Conservation (phyloP, 2,329 filamentous ascomycete species). For the Hymenoscyphus infarciens region DNA sequence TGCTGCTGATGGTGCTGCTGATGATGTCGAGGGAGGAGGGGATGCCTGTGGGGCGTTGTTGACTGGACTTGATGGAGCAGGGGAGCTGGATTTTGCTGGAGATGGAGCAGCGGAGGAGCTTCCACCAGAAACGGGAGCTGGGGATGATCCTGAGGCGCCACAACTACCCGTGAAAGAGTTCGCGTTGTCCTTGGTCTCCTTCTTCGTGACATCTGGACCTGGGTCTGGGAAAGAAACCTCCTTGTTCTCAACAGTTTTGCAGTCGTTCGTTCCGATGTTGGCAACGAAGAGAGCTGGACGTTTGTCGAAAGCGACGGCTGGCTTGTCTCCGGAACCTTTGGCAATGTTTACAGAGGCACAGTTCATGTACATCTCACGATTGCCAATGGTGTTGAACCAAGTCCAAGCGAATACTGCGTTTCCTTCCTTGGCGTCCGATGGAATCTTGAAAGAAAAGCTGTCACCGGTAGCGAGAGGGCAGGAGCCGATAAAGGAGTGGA, state of each 20-base stretch:
- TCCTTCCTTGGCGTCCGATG: conserved; percentile 27
- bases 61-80: not conserved
- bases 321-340: conserved; percentile 19
- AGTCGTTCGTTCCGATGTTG: conserved; percentile 49
- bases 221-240: conserved; percentile 54
- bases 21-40: not conserved
- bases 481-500: conserved; percentile 46
- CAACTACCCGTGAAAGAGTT: conserved; percentile 26
- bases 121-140: conserved; percentile 5
- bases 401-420: conserved; percentile 42
- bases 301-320: conserved; percentile 38
- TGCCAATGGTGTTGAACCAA: conserved; percentile 57
- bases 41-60: not conserved
- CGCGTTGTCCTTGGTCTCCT: conserved; percentile 13
- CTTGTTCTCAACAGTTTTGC: conserved; percentile 44
- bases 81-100: not conserved
- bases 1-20: not conserved
- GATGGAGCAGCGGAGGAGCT: not conserved
- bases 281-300: conserved; percentile 57
- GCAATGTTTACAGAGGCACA: conserved; percentile 55
- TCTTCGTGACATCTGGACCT: conserved; percentile 37
- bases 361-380: conserved; percentile 66
- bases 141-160: conserved; percentile 1
- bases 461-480: conserved; percentile 22
- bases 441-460: conserved; percentile 31